Base-by-base conservation (phyloP, 148 eudicot species). In the Diospyros kaki region DNA sequence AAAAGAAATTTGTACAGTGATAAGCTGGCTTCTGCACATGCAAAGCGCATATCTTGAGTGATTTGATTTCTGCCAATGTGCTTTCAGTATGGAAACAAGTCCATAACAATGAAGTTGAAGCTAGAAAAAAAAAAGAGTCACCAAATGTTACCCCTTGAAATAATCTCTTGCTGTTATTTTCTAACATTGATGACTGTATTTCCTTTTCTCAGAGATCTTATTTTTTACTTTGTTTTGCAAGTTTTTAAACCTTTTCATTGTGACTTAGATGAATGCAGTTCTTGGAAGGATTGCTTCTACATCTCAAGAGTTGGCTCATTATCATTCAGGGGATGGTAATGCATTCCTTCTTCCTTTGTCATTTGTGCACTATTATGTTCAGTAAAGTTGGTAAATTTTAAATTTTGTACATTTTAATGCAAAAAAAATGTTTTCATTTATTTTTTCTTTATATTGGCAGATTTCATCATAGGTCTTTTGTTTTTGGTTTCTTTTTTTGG, bases 281-380 rank as follows among this genome's bases (percentile, higher is more conserved):
- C 99, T 95, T 77, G 97, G 88, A 84, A 86, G 86, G 91, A 89
- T 95, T 82, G 92, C 96, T 78, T 84, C 97, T 75, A 88, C 96
- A 41, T 81, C 97, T 10, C 94, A 92, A 78, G 99, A 95, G 86
- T 87, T 95, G 88, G 92, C 94, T 66, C 94, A 95, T 80, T 92
- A 92, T 86, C 97, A 95, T 83, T 95, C 99, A 42, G 97, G 97
- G 77, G 96, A 95, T 83, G 99, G 99, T 95, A 90, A 63, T 51
- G 9, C 77, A 13, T 66, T 79, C 46, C 55, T 58, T 68, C 18
- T 41, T 6, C 74, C 42, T 72, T 59, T 58, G 2, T 71, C 13
- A 50, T 61, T 61, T 77, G 14, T 64, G 65, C 68, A 64, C 68
- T 52, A 56, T 58, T 70, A 13, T 53, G 45, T 9, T 42, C 15